Conservation (phyloP, 352 stramenopile genomes). For the Discostella stelligera region DNA sequence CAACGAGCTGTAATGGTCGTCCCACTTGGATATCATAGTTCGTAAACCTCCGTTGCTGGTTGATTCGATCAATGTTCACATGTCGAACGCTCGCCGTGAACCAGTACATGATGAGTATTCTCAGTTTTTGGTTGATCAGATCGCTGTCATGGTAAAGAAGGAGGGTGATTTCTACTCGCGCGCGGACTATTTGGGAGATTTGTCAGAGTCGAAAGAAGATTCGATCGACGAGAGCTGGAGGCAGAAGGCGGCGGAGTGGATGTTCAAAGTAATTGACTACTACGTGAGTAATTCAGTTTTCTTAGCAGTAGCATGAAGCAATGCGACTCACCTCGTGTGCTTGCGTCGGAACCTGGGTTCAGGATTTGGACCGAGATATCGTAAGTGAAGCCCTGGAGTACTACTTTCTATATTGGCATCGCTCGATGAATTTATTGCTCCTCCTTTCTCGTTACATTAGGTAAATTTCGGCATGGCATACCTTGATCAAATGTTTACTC, state of each 20-base stretch:
- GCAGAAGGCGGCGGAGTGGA: conserved; percentile 51
- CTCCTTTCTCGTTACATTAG: conserved; percentile 2
- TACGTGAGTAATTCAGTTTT: conserved; percentile 18
- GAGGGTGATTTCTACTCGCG: conserved; percentile 28
- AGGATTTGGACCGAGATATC: conserved; percentile 52
- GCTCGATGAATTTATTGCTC: background rate
- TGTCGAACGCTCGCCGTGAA: conserved; percentile 13
- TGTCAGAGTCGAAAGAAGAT: background rate
- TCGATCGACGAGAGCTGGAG: conserved; percentile 45
- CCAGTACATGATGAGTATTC: conserved; percentile 32
- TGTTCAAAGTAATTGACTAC: conserved; percentile 53
- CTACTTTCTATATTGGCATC: background rate
- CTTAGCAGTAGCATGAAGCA: background rate
- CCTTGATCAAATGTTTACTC: conserved; percentile 45
- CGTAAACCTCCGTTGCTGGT: background rate
- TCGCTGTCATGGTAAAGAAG: conserved; percentile 43
- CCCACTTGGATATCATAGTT: conserved; percentile 4
- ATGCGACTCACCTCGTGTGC: background rate
- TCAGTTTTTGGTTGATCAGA: conserved; percentile 36
- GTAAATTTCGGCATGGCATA: conserved; percentile 43
- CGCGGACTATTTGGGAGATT: conserved; percentile 39
- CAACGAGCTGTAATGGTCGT: conserved; percentile 10
- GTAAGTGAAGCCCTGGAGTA: conserved; percentile 16
- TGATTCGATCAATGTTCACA: conserved; percentile 31
- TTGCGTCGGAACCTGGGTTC: conserved; percentile 5